Evolutionary conservation across 2,329 filamentous ascomycete species (phyloP), one percentile per base, ranked within the genome.

Genomic region (Sclerotinia nivalis): DNA sequence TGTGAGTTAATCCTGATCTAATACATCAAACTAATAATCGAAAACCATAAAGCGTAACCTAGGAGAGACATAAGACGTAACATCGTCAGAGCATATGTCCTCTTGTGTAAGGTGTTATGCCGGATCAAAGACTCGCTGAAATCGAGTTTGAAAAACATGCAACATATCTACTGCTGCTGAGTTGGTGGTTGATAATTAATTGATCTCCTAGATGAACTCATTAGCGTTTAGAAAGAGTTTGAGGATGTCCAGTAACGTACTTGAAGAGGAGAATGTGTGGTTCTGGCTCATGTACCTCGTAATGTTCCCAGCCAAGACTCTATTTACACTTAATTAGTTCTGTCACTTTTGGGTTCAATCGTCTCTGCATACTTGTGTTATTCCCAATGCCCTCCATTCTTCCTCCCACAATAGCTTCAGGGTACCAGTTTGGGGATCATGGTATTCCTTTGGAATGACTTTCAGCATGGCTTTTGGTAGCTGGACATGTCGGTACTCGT

Each of bases 261-360:
- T 99, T 99, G 88, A 99, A 99, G 45, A 99, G 88, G 69, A 99
- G 87, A 78, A 99, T 99, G 81, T 99, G 96, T 74, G 96, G 96
- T 83, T 99, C 96, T 56, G 96, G 96, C 81, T 98, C 96, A 81
- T 99, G 96, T 68, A 99, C 96, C 82, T 99, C 96, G 80, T 99
- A 99, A 81, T 99, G 96, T 81, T 98, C 95, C 96, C 96, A 99
- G 70, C 96, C 96, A 77, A 99, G 85, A 84, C 95, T 98, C 94
- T 98, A 79, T 68, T 64, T 43, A 52, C 52, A 66, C 15, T 15
- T 12, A 2, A 31, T 69, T 47, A 69, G 67, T 25, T 34, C 20
- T 40, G 31, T 37, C 22, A 31, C 6, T 15, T 13, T 9, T 13
- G 4, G 2, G 7, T 15, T 22, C 37, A 37, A 37, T 28, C 22